Evolutionary conservation across 1,284 basidiomycete species (phyloP).

Genomic region (Tylopilus orsonianus): DNA sequence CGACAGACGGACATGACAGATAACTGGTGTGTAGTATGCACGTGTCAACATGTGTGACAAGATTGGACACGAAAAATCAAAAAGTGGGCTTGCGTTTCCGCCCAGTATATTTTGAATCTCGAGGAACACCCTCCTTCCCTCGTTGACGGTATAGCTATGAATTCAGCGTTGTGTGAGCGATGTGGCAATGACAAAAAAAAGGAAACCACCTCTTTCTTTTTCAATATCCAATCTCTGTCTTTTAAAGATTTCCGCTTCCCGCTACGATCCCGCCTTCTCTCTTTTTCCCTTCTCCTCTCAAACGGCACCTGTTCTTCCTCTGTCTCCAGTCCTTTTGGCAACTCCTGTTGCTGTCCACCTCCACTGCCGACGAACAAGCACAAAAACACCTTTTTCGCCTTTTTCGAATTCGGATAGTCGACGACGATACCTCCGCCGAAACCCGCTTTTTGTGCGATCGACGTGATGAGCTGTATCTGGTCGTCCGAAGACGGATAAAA

Average conservation of each 20-base stretch:
- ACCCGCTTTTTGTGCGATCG: constrained; percentile 89
- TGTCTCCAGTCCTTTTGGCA: constrained; percentile 75
- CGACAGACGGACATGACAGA: constrained; percentile 33
- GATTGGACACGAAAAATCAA: constrained; percentile 39
- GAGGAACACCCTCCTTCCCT: constrained; percentile 77
- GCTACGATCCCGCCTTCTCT: constrained; percentile 49
- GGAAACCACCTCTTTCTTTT: constrained; percentile 74
- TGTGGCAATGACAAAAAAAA: not conserved
- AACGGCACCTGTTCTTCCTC: constrained; percentile 60
- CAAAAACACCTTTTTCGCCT: constrained; percentile 90
- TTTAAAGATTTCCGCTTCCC: constrained; percentile 68
- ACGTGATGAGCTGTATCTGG: constrained; percentile 93
- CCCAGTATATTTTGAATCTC: constrained; percentile 81
- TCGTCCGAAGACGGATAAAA: constrained; percentile 97
- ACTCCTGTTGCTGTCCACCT: constrained; percentile 50
- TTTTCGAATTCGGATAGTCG: constrained; percentile 96
- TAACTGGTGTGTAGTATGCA: constrained; percentile 11
- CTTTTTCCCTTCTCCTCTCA: constrained; percentile 68
- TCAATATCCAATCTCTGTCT: constrained; percentile 79
- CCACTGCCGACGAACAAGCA: constrained; percentile 85
- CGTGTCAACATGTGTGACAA: constrained; percentile 4
- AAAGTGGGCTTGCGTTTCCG: constrained; percentile 71
- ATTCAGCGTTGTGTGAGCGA: not conserved
- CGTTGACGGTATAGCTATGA: constrained; percentile 74
- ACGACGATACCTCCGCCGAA: constrained; percentile 97